These are phyloP conservation scores for Trichoderma sp. DNA, from an alignment of 2,329 filamentous ascomycete genomes.

Conservation along the genomic window DNA sequence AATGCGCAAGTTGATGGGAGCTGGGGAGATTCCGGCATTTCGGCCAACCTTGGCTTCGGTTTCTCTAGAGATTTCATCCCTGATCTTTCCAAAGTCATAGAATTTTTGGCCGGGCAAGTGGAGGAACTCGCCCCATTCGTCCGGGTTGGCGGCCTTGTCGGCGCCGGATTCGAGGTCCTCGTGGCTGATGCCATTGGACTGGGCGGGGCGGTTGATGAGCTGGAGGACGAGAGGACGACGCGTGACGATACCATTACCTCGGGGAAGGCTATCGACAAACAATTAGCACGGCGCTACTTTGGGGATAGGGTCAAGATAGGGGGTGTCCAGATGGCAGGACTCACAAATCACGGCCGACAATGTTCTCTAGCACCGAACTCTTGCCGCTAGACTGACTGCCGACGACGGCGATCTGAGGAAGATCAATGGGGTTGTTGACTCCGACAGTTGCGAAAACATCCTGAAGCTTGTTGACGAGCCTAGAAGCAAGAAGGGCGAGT, in stretches of 20 bases:
- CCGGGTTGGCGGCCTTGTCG: slow-evolving; percentile 84
- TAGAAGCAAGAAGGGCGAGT: slow-evolving; percentile 29
- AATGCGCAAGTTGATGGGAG: slow-evolving; percentile 95
- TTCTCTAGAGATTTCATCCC: slow-evolving; percentile 95
- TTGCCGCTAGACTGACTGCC: slow-evolving; percentile 99
- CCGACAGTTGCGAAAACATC: slow-evolving; percentile 99
- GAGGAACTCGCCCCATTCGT: slow-evolving; percentile 99
- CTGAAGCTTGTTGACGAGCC: slow-evolving; percentile 96
- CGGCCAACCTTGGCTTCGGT: slow-evolving; percentile 94
- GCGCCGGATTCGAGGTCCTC: slow-evolving; percentile 63
- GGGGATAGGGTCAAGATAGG: background rate
- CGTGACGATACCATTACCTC: slow-evolving; percentile 96
- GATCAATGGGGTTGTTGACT: slow-evolving; percentile 98
- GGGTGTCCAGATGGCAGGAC: slow-evolving; percentile 35
- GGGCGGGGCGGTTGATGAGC: slow-evolving; percentile 84
- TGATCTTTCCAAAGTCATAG: slow-evolving; percentile 96
- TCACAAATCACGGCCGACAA: slow-evolving; percentile 97
- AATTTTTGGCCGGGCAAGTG: slow-evolving; percentile 98
- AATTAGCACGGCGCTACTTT: background rate
- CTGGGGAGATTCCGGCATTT: slow-evolving; percentile 94
- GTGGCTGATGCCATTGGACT: slow-evolving; percentile 70
- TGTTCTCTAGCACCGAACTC: slow-evolving; percentile 98
- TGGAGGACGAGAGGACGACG: slow-evolving; percentile 93
- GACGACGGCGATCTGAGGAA: slow-evolving; percentile 96
- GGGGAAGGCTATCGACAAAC: slow-evolving; percentile 67